phyloP scores from a whole-genome alignment of 495 filamentous ascomycete genomes.

The Aspergillus biplanus region DNA sequence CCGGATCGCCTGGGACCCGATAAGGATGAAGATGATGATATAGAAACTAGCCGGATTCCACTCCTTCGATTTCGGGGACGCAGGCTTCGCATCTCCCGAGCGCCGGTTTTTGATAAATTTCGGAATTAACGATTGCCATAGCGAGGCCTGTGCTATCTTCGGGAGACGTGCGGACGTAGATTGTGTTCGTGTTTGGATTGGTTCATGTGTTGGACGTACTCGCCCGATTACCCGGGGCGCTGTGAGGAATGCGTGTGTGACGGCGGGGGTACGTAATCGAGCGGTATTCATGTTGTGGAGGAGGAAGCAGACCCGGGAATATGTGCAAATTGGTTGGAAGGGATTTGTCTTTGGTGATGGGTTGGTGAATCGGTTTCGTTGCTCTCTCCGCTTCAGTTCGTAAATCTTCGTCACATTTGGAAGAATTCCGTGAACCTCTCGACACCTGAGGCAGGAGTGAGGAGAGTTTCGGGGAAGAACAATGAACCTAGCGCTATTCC shows the following conservation, averaged over 20 bases:
- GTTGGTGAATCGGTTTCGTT: not conserved
- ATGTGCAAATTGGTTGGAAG: not conserved
- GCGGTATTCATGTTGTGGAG: conserved; percentile 3
- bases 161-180: conserved; percentile 48
- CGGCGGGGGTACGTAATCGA: conserved; percentile 11
- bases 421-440: not conserved
- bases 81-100: conserved; percentile 16
- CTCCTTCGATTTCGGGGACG: conserved; percentile 59
- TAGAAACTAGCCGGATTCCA: conserved; percentile 96
- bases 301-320: not conserved
- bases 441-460: conserved; percentile 20
- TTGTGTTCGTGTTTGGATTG: conserved; percentile 22
- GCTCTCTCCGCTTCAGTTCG: no score
- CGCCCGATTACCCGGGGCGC: not conserved
- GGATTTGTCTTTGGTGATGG: not conserved
- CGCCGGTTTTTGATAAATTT: conserved; percentile 47
- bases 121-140: conserved; percentile 73
- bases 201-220: not conserved
- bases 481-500: conserved; percentile 26
- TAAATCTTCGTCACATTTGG: not conserved
- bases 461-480: conserved; percentile 5
- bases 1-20: conserved; percentile 93
- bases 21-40: conserved; percentile 86
- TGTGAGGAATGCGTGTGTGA: not conserved
- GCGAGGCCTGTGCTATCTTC: conserved; percentile 62